Percentiles rank a stretch among this genome's conserved stretches.
Conservation (phyloP, 108 stramenopile genomes). For the Schizochytrium sp. region DNA sequence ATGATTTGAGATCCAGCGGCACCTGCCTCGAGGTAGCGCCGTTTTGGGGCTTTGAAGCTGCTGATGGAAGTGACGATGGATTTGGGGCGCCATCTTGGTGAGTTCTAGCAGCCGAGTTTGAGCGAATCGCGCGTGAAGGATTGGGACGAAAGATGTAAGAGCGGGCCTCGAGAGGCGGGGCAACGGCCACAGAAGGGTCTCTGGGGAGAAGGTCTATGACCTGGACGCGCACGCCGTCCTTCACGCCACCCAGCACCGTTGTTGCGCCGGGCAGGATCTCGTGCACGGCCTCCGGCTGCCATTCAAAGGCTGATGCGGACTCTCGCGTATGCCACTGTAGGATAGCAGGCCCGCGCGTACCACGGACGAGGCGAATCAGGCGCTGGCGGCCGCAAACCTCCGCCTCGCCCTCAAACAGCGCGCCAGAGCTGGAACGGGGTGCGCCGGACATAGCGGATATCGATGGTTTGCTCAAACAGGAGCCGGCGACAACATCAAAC, state of each 20-base stretch:
- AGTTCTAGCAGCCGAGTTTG: too few species aligned
- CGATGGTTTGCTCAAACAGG: too few species aligned
- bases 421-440: too few species aligned
- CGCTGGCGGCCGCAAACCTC: constrained; percentile 16
- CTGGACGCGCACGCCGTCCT: constrained; percentile 16
- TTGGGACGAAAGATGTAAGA: not conserved
- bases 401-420: constrained; percentile 18
- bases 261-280: not conserved
- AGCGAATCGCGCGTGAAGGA: too few species aligned
- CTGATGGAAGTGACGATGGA: too few species aligned
- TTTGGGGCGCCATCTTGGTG: too few species aligned
- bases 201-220: not conserved
- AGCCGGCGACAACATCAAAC: too few species aligned
- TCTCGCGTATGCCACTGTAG: not conserved
- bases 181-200: not conserved
- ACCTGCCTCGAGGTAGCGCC: too few species aligned
- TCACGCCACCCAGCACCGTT: not conserved
- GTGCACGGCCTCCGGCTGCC: constrained; percentile 41
- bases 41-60: too few species aligned
- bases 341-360: not conserved
- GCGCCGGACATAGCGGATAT: too few species aligned
- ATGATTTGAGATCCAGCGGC: too few species aligned
- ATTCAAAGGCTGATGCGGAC: not conserved
- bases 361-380: not conserved
- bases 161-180: not conserved